Conservation (phyloP, 805 yeast species). For the Candida berthetii region DNA sequence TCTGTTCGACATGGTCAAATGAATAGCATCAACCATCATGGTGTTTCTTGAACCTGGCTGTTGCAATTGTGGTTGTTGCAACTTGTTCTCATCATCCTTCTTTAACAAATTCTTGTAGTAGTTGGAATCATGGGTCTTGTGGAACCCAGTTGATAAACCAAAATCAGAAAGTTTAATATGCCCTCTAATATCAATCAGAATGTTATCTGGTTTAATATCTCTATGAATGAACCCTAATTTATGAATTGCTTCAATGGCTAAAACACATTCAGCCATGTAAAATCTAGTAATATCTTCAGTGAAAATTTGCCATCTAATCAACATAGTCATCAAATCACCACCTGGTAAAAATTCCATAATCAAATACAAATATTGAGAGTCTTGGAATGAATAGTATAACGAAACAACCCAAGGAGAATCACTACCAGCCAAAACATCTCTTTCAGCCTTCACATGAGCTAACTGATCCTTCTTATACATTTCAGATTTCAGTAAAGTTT, state of each 20-base stretch:
- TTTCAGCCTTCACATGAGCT: constrained; percentile 90
- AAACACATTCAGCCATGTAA: constrained; percentile 94
- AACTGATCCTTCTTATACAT: constrained; percentile 89
- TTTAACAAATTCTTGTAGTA: constrained; percentile 68
- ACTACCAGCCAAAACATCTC: constrained; percentile 93
- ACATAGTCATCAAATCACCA: constrained; percentile 92
- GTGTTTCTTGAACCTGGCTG: constrained; percentile 53
- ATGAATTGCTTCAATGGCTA: constrained; percentile 90
- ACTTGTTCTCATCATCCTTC: constrained; percentile 53
- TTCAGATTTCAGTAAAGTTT: constrained; percentile 80
- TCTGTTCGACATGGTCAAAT: constrained; percentile 91
- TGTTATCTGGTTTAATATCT: constrained; percentile 97
- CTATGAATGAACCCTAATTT: constrained; percentile 94
- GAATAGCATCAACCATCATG: constrained; percentile 90
- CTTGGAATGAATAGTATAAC: constrained; percentile 92
- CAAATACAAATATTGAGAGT: constrained; percentile 78
- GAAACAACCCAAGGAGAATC: constrained; percentile 96
- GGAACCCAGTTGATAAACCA: constrained; percentile 95
- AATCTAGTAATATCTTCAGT: constrained; percentile 95
- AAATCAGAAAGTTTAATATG: constrained; percentile 93
- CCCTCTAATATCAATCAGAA: constrained; percentile 77
- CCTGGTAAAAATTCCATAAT: constrained; percentile 99
- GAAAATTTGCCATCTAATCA: constrained; percentile 88
- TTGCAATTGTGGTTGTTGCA: constrained; percentile 29
- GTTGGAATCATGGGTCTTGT: constrained; percentile 87